phyloP scores from a whole-genome alignment of 495 filamentous ascomycete genomes.

The Eremomyces bilateralis region DNA sequence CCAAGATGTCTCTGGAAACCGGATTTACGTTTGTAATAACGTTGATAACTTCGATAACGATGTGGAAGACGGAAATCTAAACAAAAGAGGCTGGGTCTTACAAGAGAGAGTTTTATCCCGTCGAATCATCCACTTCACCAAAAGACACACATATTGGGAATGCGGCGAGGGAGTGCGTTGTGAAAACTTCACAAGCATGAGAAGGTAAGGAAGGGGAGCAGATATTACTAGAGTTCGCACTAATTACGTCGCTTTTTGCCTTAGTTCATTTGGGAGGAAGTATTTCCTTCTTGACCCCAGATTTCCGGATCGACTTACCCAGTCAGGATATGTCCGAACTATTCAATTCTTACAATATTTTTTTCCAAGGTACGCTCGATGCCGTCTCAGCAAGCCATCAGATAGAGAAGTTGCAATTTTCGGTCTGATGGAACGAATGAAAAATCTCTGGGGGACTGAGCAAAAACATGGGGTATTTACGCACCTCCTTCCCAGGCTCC shows the following conservation, averaged over 20 bases:
- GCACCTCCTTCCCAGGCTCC: background rate
- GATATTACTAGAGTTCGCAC: background rate
- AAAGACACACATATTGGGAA: slow-evolving; percentile 4
- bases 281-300: background rate
- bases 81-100: slow-evolving; percentile 1
- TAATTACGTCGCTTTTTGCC: background rate
- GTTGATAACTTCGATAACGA: slow-evolving; percentile 1
- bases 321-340: background rate
- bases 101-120: slow-evolving; percentile 3
- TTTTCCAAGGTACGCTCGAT: background rate
- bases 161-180: background rate
- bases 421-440: slow-evolving; percentile 1
- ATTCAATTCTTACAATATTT: background rate
- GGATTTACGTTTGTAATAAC: background rate
- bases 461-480: background rate
- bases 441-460: background rate
- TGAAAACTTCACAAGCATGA: background rate
- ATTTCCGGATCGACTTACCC: background rate
- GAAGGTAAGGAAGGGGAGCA: background rate
- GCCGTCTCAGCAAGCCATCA: background rate
- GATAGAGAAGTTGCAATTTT: slow-evolving; percentile 1
- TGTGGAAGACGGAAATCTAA: background rate
- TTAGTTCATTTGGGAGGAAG: background rate
- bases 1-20: background rate
- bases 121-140: slow-evolving; percentile 4